Evolutionary conservation across 2,329 filamentous ascomycete genomes (phyloP).

Genomic region (Ceratocystis smalleyi): DNA sequence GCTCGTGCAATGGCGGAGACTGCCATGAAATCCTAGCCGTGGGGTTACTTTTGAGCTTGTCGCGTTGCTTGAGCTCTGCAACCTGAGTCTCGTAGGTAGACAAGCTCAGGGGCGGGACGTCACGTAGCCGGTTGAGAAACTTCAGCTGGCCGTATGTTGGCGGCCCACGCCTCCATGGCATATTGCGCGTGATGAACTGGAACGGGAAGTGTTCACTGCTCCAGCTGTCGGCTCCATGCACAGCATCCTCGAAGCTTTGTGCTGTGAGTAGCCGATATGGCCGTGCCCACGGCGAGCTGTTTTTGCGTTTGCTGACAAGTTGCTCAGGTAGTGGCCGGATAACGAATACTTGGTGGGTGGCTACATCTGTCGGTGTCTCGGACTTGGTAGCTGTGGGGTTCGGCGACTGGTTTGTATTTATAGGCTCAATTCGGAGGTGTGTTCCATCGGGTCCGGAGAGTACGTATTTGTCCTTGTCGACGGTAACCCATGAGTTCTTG

Average conservation of each 20-base stretch:
- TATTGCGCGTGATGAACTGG: slow-evolving; percentile 47
- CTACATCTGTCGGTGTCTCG: neutral
- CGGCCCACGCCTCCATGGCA: slow-evolving; percentile 53
- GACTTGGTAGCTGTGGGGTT: slow-evolving; percentile 17
- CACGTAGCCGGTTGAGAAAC: slow-evolving; percentile 52
- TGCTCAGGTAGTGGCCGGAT: neutral
- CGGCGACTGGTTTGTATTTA: slow-evolving; percentile 30
- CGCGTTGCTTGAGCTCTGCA: slow-evolving; percentile 26
- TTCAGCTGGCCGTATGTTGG: slow-evolving; percentile 52
- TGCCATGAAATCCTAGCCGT: neutral
- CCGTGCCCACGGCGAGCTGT: slow-evolving; percentile 26
- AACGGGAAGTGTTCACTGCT: slow-evolving; percentile 49
- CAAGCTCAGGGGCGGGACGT: slow-evolving; percentile 23
- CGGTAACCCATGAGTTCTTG: slow-evolving; percentile 65
- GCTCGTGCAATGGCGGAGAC: slow-evolving; percentile 22
- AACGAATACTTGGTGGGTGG: neutral
- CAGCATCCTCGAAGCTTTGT: slow-evolving; percentile 53
- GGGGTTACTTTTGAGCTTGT: too few species aligned
- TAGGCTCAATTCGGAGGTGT: slow-evolving; percentile 36
- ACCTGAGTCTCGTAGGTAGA: slow-evolving; percentile 30
- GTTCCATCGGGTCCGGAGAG: slow-evolving; percentile 51
- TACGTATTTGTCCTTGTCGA: slow-evolving; percentile 54
- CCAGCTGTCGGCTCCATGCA: slow-evolving; percentile 74
- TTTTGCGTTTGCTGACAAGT: neutral
- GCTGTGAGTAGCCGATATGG: slow-evolving; percentile 54